Evolutionary conservation across 2,329 filamentous ascomycete species (phyloP).

Genomic region (Corniculantispora saksenae): DNA sequence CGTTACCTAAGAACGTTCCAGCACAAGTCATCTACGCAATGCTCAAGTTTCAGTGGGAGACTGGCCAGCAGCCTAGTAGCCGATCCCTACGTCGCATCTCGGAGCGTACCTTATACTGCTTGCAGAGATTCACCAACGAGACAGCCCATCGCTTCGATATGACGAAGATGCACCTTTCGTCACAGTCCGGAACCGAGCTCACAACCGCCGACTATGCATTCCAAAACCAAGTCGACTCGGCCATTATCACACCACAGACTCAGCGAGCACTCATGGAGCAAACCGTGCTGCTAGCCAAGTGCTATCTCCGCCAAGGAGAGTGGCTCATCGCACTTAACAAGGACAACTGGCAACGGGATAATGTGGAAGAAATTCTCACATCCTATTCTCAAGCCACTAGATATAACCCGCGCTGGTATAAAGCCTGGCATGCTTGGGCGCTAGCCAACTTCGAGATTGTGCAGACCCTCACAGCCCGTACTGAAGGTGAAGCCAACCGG

Average conservation of each 20-base stretch:
- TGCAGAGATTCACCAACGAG: conserved; percentile 63
- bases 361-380: conserved; percentile 84
- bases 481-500: conserved; percentile 51
- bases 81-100: conserved; percentile 46
- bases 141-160: conserved; percentile 56
- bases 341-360: conserved; percentile 84
- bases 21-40: conserved; percentile 94
- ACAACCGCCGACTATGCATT: conserved; percentile 51
- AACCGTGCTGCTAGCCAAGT: conserved; percentile 81
- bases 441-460: conserved; percentile 98
- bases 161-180: conserved; percentile 51
- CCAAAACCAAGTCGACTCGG: conserved; percentile 47
- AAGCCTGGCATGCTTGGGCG: conserved; percentile 99
- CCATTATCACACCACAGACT: conserved; percentile 49
- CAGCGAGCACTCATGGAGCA: conserved; percentile 60
- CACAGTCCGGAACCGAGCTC: conserved; percentile 48
- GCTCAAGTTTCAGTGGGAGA: conserved; percentile 95
- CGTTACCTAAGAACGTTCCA: conserved; percentile 47
- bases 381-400: conserved; percentile 90
- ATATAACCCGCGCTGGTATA: conserved; percentile 95
- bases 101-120: conserved; percentile 58
- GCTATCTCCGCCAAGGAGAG: conserved; percentile 93
- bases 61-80: conserved; percentile 61
- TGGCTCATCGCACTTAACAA: conserved; percentile 88
- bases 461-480: conserved; percentile 71